Evolutionary conservation across 345 rosid species (phyloP).

Genomic region (Populus simonii): DNA sequence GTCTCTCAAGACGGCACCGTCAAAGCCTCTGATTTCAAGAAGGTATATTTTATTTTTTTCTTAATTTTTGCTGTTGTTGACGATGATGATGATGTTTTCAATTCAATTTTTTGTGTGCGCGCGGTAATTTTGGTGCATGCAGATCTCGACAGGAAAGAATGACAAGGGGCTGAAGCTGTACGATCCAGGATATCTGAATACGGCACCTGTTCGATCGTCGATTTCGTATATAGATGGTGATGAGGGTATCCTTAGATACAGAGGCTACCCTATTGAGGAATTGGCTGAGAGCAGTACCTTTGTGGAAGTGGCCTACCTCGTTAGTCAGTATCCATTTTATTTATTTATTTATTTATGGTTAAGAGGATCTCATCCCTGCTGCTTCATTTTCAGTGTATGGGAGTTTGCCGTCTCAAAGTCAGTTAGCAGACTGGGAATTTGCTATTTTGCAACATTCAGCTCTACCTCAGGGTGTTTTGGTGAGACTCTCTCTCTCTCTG

Average conservation of each 20-base stretch:
- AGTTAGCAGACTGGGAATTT: slow-evolving; percentile 95
- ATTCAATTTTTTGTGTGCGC: background rate
- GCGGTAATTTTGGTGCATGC: background rate
- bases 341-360: background rate
- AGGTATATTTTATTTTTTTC: slow-evolving; percentile 35
- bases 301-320: slow-evolving; percentile 72
- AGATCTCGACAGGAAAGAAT: slow-evolving; percentile 66
- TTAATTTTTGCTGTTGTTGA: background rate
- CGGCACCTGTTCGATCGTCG: slow-evolving; percentile 84
- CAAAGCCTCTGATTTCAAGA: slow-evolving; percentile 77
- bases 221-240: slow-evolving; percentile 94
- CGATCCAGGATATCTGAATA: slow-evolving; percentile 92
- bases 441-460: slow-evolving; percentile 94
- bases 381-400: slow-evolving; percentile 70
- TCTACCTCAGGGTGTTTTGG: slow-evolving; percentile 90
- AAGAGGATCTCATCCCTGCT: background rate
- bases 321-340: slow-evolving; percentile 35
- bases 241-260: slow-evolving; percentile 78
- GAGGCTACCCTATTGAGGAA: slow-evolving; percentile 85
- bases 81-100: background rate
- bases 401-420: slow-evolving; percentile 65
- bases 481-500: slow-evolving; percentile 19
- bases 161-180: slow-evolving; percentile 84
- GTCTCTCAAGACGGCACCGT: slow-evolving; percentile 68
- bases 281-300: slow-evolving; percentile 72